Base-by-base conservation (phyloP, 1,284 basidiomycete species). In the Puccinia brachypodii region DNA sequence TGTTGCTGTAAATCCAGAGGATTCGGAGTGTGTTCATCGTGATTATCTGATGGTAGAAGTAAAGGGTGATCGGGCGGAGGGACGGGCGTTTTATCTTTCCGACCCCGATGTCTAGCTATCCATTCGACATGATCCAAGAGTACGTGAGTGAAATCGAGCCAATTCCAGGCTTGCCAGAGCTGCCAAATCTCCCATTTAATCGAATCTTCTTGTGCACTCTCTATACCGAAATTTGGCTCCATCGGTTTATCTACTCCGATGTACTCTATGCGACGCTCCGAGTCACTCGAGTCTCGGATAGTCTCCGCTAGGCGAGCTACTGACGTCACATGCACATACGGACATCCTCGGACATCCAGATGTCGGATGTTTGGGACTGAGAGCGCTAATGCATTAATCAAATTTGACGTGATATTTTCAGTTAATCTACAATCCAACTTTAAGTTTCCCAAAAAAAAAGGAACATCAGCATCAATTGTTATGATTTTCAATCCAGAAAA, bases 141-240 rank as follows among this genome's bases (percentile, higher is more conserved):
- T 2, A 66, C 71, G 73, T 81, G 79, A 53, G 79, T 81, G 33
- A 81, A 81, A 14, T 81, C 79, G 9, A 81, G 62, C 79, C 79
- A 81, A 38, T 31, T 44, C 79, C 79, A 81, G 25, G 79, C 79
- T 72, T 81, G 68, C 79, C 79, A 81, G 33, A 60, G 42, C 60
- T 81, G 68, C 79, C 79, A 81, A 19, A 77, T 33, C n/a, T 77
- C 76, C 76, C 76, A 77, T 28, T 56, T 47, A 31, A 66, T 47
- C 19, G 76, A 64, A 60, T 81, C 79, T 33, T 81, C 79, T 28
- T 66, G 42, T 1, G 56, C 58, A 9, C 40, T 36, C 13, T 77
- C 76, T 1, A 77, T 9, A n/a, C 58, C 60, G 38, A 77, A 77
- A 19, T 47, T 53, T 9, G 76, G 76, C 47, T 68, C 40, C 62